phyloP scores from a whole-genome alignment of 495 filamentous ascomycete genomes.

The Neurospora sp. region DNA sequence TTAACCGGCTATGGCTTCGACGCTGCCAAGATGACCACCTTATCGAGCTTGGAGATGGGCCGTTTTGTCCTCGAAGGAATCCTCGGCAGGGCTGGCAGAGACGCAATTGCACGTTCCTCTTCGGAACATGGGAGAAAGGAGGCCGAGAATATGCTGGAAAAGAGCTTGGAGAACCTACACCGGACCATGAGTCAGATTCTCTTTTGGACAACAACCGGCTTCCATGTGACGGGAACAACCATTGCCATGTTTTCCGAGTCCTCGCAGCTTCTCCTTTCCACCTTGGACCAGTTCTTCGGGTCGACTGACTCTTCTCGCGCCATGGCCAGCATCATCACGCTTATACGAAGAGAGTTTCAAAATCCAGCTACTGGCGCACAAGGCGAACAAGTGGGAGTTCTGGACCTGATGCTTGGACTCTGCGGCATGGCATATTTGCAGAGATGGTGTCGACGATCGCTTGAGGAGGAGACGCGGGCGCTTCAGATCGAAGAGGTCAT shows the following conservation, averaged over 20 bases:
- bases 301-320: conserved; percentile 70
- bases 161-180: conserved; percentile 53
- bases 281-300: conserved; percentile 64
- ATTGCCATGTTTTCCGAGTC: conserved; percentile 51
- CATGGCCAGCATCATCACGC: conserved; percentile 66
- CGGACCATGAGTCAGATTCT: conserved; percentile 53
- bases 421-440: conserved; percentile 66
- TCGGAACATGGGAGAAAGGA: conserved; percentile 47
- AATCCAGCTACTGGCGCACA: conserved; percentile 47
- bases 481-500: conserved; percentile 51
- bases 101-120: conserved; percentile 47
- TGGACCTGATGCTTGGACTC: conserved; percentile 55
- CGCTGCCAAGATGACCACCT: conserved; percentile 55
- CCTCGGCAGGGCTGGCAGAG: conserved; percentile 56
- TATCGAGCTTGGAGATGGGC: conserved; percentile 60
- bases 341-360: conserved; percentile 62
- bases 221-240: conserved; percentile 56
- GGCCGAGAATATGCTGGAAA: conserved; percentile 52
- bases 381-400: conserved; percentile 54
- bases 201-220: conserved; percentile 59
- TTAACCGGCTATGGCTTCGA: conserved; percentile 56
- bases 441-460: conserved; percentile 51
- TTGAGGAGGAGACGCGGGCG: conserved; percentile 43
- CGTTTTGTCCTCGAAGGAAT: conserved; percentile 58
- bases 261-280: conserved; percentile 54